A percentile compares a stretch with the other conserved stretches of the same genome.
phyloP scores from a whole-genome alignment of 306 rosid species.

The Cucumis cinereus region DNA sequence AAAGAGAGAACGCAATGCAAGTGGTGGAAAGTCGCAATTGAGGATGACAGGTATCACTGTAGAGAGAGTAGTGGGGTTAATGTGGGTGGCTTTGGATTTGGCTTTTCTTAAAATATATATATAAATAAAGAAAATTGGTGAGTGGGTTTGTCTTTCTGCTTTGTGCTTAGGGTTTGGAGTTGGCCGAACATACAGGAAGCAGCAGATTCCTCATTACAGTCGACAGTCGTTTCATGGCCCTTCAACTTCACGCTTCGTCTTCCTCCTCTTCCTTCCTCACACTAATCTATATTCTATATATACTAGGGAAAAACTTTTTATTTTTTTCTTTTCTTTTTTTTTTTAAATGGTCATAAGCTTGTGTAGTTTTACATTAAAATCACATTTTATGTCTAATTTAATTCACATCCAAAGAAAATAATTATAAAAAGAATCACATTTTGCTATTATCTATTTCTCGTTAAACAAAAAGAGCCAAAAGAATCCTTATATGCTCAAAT shows the following conservation, averaged over 20 bases:
- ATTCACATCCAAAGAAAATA: too few relatives aligned
- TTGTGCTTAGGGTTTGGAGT: slow-evolving; percentile 3
- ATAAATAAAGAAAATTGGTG: background rate
- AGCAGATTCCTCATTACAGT: slow-evolving; percentile 2
- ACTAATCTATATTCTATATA: too few relatives aligned
- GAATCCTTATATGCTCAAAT: too few relatives aligned
- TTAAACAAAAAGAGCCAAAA: too few relatives aligned
- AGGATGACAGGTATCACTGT: slow-evolving; percentile 95
- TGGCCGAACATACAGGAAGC: background rate
- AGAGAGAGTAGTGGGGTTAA: slow-evolving; percentile 36
- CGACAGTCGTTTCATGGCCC: background rate
- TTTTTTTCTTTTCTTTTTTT: too few relatives aligned
- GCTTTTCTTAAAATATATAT: background rate
- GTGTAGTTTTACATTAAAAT: too few relatives aligned
- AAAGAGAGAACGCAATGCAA: background rate
- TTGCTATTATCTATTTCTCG: too few relatives aligned
- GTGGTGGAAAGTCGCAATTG: slow-evolving; percentile 94
- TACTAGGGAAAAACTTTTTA: too few relatives aligned
- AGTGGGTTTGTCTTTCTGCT: background rate
- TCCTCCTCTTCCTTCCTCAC: background rate
- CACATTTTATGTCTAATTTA: too few relatives aligned
- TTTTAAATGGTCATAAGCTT: too few relatives aligned
- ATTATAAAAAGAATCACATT: too few relatives aligned
- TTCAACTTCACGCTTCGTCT: background rate
- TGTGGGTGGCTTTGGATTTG: slow-evolving; percentile 21